Evolutionary conservation across 75 land plant species (phyloP).

Genomic region (Sequoiadendron giganteum): DNA sequence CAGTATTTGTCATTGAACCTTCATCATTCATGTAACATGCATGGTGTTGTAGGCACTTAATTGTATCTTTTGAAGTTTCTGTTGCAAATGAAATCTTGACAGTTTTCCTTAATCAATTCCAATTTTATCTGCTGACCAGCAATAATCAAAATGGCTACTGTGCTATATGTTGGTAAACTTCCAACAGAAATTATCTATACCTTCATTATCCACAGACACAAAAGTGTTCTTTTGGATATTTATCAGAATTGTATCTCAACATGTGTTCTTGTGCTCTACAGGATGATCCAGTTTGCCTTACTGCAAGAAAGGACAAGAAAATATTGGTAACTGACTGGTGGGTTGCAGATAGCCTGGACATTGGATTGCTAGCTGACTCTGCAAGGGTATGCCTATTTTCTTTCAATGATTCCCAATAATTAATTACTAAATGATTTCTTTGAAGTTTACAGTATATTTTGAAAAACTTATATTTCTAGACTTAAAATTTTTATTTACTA

Average conservation of each 20-base stretch:
- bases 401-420: background rate
- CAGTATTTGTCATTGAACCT: background rate
- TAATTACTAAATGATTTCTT: background rate
- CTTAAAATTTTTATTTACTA: too few relatives aligned
- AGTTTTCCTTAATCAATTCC: background rate
- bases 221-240: background rate
- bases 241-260: background rate
- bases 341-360: constrained; percentile 64
- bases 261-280: constrained; percentile 11
- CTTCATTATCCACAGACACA: background rate
- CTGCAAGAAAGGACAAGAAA: constrained; percentile 68
- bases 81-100: background rate
- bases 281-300: constrained; percentile 82
- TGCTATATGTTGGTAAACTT: background rate
- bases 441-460: background rate
- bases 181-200: background rate
- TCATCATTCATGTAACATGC: background rate
- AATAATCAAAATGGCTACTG: background rate
- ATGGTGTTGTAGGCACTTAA: background rate
- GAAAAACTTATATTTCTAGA: background rate
- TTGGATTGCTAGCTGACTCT: constrained; percentile 43
- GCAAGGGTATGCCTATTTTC: constrained; percentile 37
- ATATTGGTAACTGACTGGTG: constrained; percentile 54
- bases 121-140: background rate
- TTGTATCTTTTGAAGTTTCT: background rate